Conservation (phyloP, 768 basidiomycete genomes). For the Psilocybe sp. region DNA sequence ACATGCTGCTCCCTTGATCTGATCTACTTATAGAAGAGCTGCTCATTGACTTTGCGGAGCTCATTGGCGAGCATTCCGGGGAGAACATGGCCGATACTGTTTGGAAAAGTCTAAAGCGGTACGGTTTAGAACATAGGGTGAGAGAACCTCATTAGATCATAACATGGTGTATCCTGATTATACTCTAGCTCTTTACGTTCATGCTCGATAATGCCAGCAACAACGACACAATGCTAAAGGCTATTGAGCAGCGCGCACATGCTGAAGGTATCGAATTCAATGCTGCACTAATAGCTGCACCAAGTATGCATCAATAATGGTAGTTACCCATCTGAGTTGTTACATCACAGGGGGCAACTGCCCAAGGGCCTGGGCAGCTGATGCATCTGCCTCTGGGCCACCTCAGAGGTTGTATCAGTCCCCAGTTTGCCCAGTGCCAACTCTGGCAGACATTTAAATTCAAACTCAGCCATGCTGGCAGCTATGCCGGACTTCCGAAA, state of each 20-base stretch:
- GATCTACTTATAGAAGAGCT: constrained; percentile 26
- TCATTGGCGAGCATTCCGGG: constrained; percentile 30
- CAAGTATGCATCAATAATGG: too few species aligned
- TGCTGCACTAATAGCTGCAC: too few species aligned
- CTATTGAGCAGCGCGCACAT: constrained; percentile 13
- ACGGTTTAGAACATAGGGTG: constrained; percentile 18
- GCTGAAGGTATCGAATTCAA: constrained; percentile 21
- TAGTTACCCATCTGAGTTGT: too few species aligned
- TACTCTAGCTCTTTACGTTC: constrained; percentile 24
- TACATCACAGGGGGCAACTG: too few species aligned
- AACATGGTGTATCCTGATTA: not conserved
- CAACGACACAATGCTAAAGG: constrained; percentile 29
- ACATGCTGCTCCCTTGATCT: not conserved
- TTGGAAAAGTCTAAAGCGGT: constrained; percentile 24
- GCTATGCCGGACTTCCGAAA: too few species aligned
- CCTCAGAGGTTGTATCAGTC: too few species aligned
- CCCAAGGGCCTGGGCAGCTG: too few species aligned
- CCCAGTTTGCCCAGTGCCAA: too few species aligned
- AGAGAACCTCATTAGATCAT: not conserved
- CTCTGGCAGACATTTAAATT: too few species aligned
- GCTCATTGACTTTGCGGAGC: constrained; percentile 33
- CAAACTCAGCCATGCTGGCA: too few species aligned
- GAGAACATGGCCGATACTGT: constrained; percentile 33
- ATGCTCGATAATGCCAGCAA: constrained; percentile 34
- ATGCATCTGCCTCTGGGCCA: too few species aligned